These are phyloP conservation scores for Blepharisma stoltei DNA, from an alignment of 73 alveolate species.

Conservation along the genomic window DNA sequence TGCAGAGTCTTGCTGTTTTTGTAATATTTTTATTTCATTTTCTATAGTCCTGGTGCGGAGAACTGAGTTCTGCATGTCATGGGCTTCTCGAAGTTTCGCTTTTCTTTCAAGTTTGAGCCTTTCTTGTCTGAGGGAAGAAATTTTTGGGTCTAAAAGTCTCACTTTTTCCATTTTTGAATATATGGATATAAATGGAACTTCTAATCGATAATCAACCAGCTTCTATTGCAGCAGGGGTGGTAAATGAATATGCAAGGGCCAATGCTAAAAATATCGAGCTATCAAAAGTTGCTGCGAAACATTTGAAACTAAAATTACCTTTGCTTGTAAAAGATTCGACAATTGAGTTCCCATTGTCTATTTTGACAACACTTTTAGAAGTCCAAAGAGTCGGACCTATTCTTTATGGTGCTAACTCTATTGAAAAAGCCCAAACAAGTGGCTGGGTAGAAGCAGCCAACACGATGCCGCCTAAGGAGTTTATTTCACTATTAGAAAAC, in stretches of 20 bases:
- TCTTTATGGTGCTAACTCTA: not conserved
- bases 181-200: conserved; percentile 1
- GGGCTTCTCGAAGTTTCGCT: conserved; percentile 17
- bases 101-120: conserved; percentile 29
- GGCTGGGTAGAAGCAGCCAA: conserved; percentile 1
- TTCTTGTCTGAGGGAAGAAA: not conserved
- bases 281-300: not conserved
- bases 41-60: conserved; percentile 8
- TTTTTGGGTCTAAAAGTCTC: no score
- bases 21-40: not conserved
- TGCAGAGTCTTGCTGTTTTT: conserved; percentile 12
- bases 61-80: not conserved
- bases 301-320: not conserved
- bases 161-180: no score
- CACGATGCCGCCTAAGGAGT: not conserved
- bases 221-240: conserved; percentile 1
- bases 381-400: not conserved
- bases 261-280: conserved; percentile 8
- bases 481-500: not conserved
- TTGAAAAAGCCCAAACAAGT: conserved; percentile 26
- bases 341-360: not conserved
- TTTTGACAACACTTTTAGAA: not conserved
- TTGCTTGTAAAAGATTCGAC: not conserved
- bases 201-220: conserved; percentile 1
- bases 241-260: not conserved